Base-by-base conservation (phyloP, 306 rosid species). In the Herpetospermum pedunculosum region DNA sequence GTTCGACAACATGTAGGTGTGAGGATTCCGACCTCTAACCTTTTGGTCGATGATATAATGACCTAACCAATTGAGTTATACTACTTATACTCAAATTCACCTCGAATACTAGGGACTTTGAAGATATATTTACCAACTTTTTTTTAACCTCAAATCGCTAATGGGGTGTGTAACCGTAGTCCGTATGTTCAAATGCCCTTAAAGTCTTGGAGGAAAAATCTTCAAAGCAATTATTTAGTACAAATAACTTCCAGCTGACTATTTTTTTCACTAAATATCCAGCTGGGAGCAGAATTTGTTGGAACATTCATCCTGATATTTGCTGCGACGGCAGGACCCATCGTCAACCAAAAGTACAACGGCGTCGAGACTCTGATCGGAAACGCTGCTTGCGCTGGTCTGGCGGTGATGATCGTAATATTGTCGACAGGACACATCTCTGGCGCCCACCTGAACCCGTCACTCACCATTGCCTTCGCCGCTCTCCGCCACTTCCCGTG, bases 241-340 rank as follows among this genome's bases (percentile, higher is more conserved):
- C 6, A 50, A 50, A 50, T 7, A 50, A n/a, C 4, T 50, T 53
- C 19, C 14, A 16, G 46, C 26, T 62, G 47, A 35, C 46, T 16
- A 8, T 19, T 21, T 25, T 2, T 11, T 26, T 11, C 2, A 12
- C 23, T 41, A 35, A 35, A 55, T 37, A 41, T 64, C 38, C 86
- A 93, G 98, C 11, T 93, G 4, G 97, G 97, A 82, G 97, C 98
- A 57, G 98, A 93, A 86, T 93, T 93, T 55, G 97, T 93, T 72
- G 98, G 98, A 4, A 93, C 98, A 0, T 93, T 93, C 87, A 80
- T 93, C 58, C 38, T 93, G 68, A 93, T 93, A 84, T 93, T 87
- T 58, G 90, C 80, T 12, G 97, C 98, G 29, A 79, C 97, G 1
- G 98, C 98, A 2, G 98, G 92, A 18, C 98, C 98, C 0, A 93